A percentile compares a stretch with the other conserved stretches of the same genome.
These are phyloP conservation scores for Apostasia shenzhenica DNA, from an alignment of 106 monocot species.

Conservation along the genomic window DNA sequence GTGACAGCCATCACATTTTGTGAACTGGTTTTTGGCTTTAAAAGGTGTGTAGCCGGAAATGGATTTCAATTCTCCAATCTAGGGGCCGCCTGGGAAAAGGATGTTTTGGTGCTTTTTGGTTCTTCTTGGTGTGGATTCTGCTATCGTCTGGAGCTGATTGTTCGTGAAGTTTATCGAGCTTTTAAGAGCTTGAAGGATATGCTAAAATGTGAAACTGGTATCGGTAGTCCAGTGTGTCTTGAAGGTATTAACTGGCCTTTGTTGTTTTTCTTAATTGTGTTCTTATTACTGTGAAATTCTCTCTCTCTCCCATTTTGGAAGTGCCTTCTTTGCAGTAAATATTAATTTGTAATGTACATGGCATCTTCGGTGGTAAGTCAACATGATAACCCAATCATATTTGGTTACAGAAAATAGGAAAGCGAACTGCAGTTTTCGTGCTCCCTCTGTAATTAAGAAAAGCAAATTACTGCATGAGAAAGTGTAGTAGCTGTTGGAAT, in stretches of 20 bases:
- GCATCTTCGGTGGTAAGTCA: too few species aligned
- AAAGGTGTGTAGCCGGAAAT: conserved; percentile 21
- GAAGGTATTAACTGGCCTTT: conserved; percentile 28
- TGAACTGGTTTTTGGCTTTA: conserved; percentile 51
- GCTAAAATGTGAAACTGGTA: conserved; percentile 14
- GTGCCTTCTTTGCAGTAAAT: too few species aligned
- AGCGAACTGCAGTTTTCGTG: too few species aligned
- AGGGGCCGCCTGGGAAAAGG: conserved; percentile 28
- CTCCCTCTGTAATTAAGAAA: background rate
- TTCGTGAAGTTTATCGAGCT: conserved; percentile 80
- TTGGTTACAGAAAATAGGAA: too few species aligned
- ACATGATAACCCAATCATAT: too few species aligned
- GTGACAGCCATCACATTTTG: conserved; percentile 51
- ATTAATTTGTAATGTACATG: too few species aligned
- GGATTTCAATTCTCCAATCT: conserved; percentile 7
- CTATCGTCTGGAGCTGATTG: conserved; percentile 68
- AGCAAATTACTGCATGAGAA: background rate
- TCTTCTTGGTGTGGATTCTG: conserved; percentile 93
- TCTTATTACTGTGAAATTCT: too few species aligned
- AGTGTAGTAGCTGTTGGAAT: background rate
- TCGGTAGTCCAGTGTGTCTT: conserved; percentile 12
- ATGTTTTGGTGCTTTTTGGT: conserved; percentile 79
- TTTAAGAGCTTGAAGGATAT: conserved; percentile 31
- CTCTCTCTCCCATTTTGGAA: too few species aligned
- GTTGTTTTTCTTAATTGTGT: too few species aligned